These are phyloP conservation scores for Magnaporthales sp. DNA, from an alignment of 2,329 filamentous ascomycete species.

Conservation along the genomic window DNA sequence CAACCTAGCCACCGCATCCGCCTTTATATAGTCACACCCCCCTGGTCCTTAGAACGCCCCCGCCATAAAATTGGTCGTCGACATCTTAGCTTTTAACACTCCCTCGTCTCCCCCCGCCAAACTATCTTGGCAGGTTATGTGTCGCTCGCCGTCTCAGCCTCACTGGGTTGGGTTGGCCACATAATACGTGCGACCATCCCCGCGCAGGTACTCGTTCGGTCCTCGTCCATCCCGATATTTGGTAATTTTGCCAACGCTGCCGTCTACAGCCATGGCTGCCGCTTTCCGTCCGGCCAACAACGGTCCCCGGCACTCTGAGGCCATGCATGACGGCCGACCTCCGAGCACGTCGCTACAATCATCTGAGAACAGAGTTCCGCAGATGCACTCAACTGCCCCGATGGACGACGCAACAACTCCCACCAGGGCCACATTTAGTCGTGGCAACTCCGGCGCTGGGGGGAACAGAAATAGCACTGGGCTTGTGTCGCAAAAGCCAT, in stretches of 20 bases:
- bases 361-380: constrained; percentile 4
- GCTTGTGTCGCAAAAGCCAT: constrained; percentile 40
- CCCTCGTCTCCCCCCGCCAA: constrained; percentile 6
- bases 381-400: constrained; percentile 19
- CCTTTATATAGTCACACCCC: neutral
- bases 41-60: neutral
- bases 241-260: constrained; percentile 8
- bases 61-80: neutral
- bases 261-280: constrained; percentile 30
- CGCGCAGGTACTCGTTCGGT: neutral
- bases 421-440: constrained; percentile 47
- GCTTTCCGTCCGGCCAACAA: constrained; percentile 40
- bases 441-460: neutral
- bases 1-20: constrained; percentile 4
- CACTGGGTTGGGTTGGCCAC: neutral
- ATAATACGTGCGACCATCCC: constrained; percentile 3
- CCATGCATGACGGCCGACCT: constrained; percentile 8
- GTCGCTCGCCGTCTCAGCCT: constrained; percentile 2
- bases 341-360: neutral
- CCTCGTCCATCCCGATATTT: constrained; percentile 8
- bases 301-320: constrained; percentile 22
- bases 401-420: constrained; percentile 49
- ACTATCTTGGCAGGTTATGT: constrained; percentile 5
- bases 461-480: constrained; percentile 15
- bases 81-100: neutral